Conservation (phyloP, 2,329 filamentous ascomycete species). For the Alternaria ethzedia region DNA sequence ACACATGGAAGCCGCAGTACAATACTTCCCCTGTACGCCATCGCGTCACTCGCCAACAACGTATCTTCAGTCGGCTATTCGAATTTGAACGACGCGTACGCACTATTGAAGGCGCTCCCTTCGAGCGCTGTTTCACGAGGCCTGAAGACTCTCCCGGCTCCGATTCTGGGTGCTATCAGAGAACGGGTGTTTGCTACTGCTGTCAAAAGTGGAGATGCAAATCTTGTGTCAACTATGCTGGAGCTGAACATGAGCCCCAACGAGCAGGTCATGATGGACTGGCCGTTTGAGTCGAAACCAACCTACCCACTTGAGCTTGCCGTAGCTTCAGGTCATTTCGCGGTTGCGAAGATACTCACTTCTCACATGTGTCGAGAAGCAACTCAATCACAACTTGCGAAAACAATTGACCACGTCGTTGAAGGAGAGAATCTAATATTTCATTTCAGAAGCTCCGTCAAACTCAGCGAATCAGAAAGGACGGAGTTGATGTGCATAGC, state of each 20-base stretch:
- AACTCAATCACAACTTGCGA: background rate
- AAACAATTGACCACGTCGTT: background rate
- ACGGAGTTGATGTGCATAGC: background rate
- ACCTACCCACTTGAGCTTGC: background rate
- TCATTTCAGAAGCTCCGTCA: no score
- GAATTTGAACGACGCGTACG: background rate
- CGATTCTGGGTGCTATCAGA: background rate
- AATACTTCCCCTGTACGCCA: background rate
- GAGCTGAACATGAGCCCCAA: background rate
- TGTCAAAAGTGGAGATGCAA: background rate
- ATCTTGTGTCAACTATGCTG: background rate
- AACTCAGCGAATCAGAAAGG: background rate
- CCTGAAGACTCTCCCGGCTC: background rate
- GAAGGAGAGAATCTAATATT: no score
- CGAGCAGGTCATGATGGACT: background rate
- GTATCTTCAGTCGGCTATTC: background rate
- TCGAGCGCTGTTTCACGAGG: background rate
- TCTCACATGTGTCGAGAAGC: background rate
- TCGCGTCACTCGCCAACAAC: background rate
- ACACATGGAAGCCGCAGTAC: background rate
- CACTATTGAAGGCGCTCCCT: background rate
- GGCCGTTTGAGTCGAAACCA: background rate
- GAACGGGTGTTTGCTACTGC: background rate
- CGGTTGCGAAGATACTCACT: background rate
- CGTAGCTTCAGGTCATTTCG: background rate